A percentile compares a stretch with the other conserved stretches of the same genome.
Conservation (phyloP, 257 asterid species). For the Linaria vulgaris region DNA sequence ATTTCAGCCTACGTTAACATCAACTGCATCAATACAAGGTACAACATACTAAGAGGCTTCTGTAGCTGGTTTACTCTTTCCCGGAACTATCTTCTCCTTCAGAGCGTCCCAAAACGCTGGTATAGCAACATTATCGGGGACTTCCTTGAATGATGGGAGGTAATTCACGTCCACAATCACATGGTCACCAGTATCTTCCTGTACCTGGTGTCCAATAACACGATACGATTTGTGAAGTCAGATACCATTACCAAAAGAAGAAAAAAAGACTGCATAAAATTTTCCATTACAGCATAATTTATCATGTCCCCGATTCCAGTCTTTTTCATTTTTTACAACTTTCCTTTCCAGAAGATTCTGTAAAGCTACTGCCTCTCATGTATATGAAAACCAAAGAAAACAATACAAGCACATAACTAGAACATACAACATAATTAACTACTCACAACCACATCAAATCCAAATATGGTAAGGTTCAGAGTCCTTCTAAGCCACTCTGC, state of each 20-base stretch:
- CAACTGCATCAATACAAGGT: slow-evolving; percentile 12
- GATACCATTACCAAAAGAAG: not conserved
- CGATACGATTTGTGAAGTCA: not conserved
- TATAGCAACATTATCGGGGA: slow-evolving; percentile 80
- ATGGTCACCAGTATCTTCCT: slow-evolving; percentile 89
- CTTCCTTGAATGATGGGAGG: slow-evolving; percentile 96
- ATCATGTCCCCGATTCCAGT: too few relatives aligned
- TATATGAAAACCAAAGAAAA: not conserved
- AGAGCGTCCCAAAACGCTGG: slow-evolving; percentile 95
- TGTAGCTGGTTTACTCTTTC: slow-evolving; percentile 31
- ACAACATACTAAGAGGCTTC: slow-evolving; percentile 22
- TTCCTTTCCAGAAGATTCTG: too few relatives aligned
- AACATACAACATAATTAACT: slow-evolving; percentile 4
- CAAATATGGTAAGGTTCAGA: slow-evolving; percentile 82
- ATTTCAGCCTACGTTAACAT: slow-evolving; percentile 12
- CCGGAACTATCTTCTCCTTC: slow-evolving; percentile 55
- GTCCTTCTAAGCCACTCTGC: slow-evolving; percentile 71
- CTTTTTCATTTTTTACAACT: too few relatives aligned
- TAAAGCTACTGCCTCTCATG: too few relatives aligned
- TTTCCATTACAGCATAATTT: too few relatives aligned
- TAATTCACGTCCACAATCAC: slow-evolving; percentile 92
- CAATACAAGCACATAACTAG: too few relatives aligned
- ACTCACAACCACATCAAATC: slow-evolving; percentile 95
- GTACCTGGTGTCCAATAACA: slow-evolving; percentile 50
- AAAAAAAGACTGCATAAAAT: too few relatives aligned